A percentile compares a stretch with the other conserved stretches of the same genome.
Conservation (phyloP, 2,329 filamentous ascomycete genomes). For the Thelonectria blattea region DNA sequence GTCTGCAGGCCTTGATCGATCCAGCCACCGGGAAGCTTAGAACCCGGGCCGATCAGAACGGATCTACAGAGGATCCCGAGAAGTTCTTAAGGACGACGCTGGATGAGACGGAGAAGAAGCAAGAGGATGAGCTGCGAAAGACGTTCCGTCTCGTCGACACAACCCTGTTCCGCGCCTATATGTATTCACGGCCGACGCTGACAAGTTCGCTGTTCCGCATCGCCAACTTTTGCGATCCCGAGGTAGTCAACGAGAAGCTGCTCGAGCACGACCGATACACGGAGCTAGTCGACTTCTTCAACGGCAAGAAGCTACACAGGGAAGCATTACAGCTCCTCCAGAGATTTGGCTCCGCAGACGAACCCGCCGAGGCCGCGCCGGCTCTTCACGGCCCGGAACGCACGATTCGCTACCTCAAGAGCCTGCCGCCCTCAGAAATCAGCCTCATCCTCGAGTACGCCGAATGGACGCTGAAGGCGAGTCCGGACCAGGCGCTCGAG, state of each 20-base stretch:
- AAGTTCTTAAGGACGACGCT: conserved; percentile 57
- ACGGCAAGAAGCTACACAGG: conserved; percentile 90
- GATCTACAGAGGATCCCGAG: conserved; percentile 59
- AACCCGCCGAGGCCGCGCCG: conserved; percentile 57
- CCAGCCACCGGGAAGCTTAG: conserved; percentile 68
- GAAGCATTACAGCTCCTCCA: conserved; percentile 83
- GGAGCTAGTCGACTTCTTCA: conserved; percentile 96
- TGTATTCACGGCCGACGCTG: conserved; percentile 86
- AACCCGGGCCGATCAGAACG: conserved; percentile 51
- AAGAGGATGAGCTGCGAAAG: conserved; percentile 73
- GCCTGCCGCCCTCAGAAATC: conserved; percentile 83
- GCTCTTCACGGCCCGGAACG: conserved; percentile 78
- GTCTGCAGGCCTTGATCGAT: conserved; percentile 67
- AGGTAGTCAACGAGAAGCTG: conserved; percentile 91
- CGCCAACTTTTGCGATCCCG: conserved; percentile 95
- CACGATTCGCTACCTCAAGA: conserved; percentile 90
- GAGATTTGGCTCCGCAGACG: conserved; percentile 73
- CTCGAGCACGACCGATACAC: conserved; percentile 88
- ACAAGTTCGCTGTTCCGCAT: conserved; percentile 92
- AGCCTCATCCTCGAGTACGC: conserved; percentile 92
- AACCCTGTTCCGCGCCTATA: conserved; percentile 90
- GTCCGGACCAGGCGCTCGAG: conserved; percentile 83
- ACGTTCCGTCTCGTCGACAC: conserved; percentile 91
- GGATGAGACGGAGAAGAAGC: conserved; percentile 62
- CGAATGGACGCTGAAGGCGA: conserved; percentile 79